Percentiles rank a stretch among this genome's conserved stretches.
Evolutionary conservation across 108 stramenopile species (phyloP).

Genomic region (Mayamaea pseudoterrestris): DNA sequence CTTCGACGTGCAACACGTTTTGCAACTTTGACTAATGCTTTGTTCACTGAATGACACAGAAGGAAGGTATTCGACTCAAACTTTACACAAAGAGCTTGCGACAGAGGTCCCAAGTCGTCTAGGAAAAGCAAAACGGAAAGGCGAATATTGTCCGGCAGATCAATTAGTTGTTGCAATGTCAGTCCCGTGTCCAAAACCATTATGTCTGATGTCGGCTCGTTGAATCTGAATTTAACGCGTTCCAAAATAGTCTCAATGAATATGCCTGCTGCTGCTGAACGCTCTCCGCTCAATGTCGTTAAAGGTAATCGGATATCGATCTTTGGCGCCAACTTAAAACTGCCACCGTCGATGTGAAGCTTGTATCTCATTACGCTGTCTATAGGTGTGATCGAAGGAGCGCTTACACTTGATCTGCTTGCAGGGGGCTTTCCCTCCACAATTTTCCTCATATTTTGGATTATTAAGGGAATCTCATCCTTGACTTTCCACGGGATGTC

Average conservation of each 20-base stretch:
- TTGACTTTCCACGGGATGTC: conserved; percentile 14
- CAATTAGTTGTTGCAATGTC: conserved; percentile 30
- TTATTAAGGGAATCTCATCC: not conserved
- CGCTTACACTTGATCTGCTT: not conserved
- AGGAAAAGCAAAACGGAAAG: conserved; percentile 60
- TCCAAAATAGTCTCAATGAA: conserved; percentile 49
- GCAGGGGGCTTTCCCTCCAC: conserved; percentile 1
- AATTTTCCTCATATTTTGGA: conserved; percentile 1
- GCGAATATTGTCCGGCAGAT: conserved; percentile 48
- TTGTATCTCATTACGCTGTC: conserved; percentile 5
- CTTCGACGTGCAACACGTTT: not conserved
- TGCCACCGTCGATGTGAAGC: conserved; percentile 31
- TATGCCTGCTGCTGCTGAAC: conserved; percentile 31
- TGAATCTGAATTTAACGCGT: conserved; percentile 29
- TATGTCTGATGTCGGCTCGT: not conserved
- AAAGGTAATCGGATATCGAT: conserved; percentile 36
- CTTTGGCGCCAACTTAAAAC: conserved; percentile 23
- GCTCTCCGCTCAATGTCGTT: conserved; percentile 28
- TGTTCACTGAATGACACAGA: conserved; percentile 44
- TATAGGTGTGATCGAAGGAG: too few relatives aligned
- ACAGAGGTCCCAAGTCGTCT: conserved; percentile 42
- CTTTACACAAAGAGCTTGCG: conserved; percentile 43
- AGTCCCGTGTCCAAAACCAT: not conserved
- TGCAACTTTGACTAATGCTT: conserved; percentile 34
- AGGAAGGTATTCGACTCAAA: conserved; percentile 43